Evolutionary conservation across 129 eudicot genomes (phyloP).

Genomic region (Ambrosia trifida): DNA sequence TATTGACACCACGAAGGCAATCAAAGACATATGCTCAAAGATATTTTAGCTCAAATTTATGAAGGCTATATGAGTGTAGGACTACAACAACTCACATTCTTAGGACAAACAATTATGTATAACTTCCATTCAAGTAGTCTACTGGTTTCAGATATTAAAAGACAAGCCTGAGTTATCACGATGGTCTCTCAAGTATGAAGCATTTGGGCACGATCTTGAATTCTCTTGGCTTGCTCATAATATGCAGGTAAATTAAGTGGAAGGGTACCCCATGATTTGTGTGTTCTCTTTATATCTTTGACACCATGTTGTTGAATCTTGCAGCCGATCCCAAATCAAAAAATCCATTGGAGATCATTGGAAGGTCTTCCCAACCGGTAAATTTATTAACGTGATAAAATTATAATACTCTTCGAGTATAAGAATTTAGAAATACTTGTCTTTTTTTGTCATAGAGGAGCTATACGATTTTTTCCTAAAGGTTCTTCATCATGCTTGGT

Average conservation of each 20-base stretch:
- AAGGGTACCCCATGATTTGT: background rate
- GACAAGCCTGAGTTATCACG: constrained; percentile 88
- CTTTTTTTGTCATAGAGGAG: constrained; percentile 59
- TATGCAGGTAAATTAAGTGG: constrained; percentile 66
- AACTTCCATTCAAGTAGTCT: background rate
- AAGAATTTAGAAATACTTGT: constrained; percentile 18
- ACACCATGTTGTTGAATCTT: constrained; percentile 20
- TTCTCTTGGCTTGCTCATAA: constrained; percentile 99
- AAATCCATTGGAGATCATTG: constrained; percentile 94
- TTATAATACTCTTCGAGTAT: background rate
- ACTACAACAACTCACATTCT: background rate
- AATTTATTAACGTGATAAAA: background rate
- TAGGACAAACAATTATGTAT: background rate
- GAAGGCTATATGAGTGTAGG: too few species aligned
- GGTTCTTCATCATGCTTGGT: constrained; percentile 74
- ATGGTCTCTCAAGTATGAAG: constrained; percentile 85
- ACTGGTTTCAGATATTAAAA: constrained; percentile 61
- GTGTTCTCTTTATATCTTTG: background rate
- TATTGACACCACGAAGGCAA: too few species aligned
- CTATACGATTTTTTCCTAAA: constrained; percentile 86
- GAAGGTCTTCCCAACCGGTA: constrained; percentile 98
- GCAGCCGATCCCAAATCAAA: constrained; percentile 94
- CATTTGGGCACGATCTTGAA: constrained; percentile 90
- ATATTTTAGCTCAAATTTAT: too few species aligned
- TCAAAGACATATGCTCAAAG: too few species aligned